A percentile compares a stretch with the other conserved stretches of the same genome.
Conservation (phyloP, 2,329 filamentous ascomycete species). For the Hypoxylon sp. region DNA sequence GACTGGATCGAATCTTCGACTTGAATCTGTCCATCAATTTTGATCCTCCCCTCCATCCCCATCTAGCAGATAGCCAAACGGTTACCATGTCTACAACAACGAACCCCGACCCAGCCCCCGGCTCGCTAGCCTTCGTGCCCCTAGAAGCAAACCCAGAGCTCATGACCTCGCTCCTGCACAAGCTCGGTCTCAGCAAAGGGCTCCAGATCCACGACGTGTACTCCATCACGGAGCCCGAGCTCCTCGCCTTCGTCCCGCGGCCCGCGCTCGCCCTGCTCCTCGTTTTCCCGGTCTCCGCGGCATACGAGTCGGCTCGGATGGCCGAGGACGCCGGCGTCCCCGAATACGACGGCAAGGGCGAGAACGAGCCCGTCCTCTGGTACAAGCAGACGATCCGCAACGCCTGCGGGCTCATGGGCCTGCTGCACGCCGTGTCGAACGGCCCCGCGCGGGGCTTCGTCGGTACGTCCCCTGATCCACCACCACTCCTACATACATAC, state of each 20-base stretch:
- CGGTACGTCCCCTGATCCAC: slow-evolving; percentile 56
- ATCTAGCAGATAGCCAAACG: not conserved
- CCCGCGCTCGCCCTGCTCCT: slow-evolving; percentile 91
- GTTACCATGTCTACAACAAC: slow-evolving; percentile 44
- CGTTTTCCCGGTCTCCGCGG: slow-evolving; percentile 86
- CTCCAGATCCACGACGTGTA: slow-evolving; percentile 92
- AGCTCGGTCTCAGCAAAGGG: slow-evolving; percentile 83
- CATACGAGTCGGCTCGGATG: slow-evolving; percentile 82
- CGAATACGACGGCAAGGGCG: slow-evolving; percentile 78
- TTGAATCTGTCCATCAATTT: not conserved
- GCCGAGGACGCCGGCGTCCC: slow-evolving; percentile 77
- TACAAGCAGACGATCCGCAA: slow-evolving; percentile 96
- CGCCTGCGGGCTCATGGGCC: slow-evolving; percentile 90
- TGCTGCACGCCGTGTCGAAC: slow-evolving; percentile 87
- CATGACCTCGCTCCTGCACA: slow-evolving; percentile 86
- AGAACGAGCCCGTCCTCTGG: slow-evolving; percentile 85
- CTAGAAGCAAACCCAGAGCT: slow-evolving; percentile 87
- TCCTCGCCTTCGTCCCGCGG: slow-evolving; percentile 89
- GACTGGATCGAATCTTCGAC: not conserved
- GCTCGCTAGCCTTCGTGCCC: slow-evolving; percentile 67
- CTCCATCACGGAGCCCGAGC: slow-evolving; percentile 86
- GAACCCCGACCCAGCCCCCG: slow-evolving; percentile 58
- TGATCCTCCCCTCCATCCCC: not conserved
- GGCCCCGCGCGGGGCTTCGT: slow-evolving; percentile 77
- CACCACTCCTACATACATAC: not conserved